phyloP scores from a whole-genome alignment of 257 asterid species.

The Solanum paucissectum region DNA sequence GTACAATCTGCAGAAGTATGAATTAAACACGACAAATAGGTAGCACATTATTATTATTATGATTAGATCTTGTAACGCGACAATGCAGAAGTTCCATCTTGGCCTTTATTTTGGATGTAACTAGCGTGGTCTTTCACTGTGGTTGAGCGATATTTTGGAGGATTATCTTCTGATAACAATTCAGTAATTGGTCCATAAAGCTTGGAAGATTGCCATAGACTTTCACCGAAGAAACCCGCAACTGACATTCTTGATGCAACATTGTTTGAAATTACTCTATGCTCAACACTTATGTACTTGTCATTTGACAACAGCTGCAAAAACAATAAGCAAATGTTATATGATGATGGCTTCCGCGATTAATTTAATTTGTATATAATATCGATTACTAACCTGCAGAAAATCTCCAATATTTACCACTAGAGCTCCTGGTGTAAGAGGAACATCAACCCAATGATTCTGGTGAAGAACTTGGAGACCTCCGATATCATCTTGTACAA shows the following conservation, averaged over 20 bases:
- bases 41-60: neutral
- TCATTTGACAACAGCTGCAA: conserved; percentile 51
- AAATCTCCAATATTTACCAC: conserved; percentile 54
- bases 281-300: conserved; percentile 47
- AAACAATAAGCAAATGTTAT: neutral
- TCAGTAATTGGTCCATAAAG: conserved; percentile 49
- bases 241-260: conserved; percentile 49
- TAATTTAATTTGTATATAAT: too few relatives aligned
- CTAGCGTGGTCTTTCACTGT: conserved; percentile 33
- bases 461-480: conserved; percentile 40
- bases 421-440: conserved; percentile 38
- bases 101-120: conserved; percentile 25
- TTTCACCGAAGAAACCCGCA: conserved; percentile 44
- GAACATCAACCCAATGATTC: conserved; percentile 43
- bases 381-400: conserved; percentile 34
- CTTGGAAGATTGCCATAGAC: conserved; percentile 15
- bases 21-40: too few relatives aligned
- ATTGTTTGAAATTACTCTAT: conserved; percentile 36
- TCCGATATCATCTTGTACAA: conserved; percentile 48
- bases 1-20: too few relatives aligned
- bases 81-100: conserved; percentile 32
- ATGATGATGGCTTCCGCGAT: too few relatives aligned
- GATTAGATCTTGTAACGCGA: conserved; percentile 21
- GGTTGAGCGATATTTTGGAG: conserved; percentile 27
- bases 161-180: conserved; percentile 37